phyloP scores from a whole-genome alignment of 805 yeast genomes.

The Cyberlindnera mycetangii region DNA sequence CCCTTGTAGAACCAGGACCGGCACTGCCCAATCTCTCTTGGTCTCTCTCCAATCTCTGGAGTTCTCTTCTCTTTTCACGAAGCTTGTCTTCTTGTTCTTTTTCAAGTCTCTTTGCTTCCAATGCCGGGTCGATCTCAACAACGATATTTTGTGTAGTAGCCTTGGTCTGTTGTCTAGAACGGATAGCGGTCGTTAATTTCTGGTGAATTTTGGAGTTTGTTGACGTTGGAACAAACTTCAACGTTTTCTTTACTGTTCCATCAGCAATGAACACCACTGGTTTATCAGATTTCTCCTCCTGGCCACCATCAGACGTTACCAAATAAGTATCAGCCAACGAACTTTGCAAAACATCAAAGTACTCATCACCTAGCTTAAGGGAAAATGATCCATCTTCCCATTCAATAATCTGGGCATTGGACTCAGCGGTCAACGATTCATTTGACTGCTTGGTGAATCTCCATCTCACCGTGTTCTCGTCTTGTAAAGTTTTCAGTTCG shows the following conservation, averaged over 20 bases:
- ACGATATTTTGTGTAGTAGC: constrained; percentile 39
- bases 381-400: constrained; percentile 95
- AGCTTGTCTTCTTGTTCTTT: constrained; percentile 61
- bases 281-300: background rate
- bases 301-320: constrained; percentile 45
- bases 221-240: constrained; percentile 85
- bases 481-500: constrained; percentile 62
- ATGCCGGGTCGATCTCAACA: constrained; percentile 60
- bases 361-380: constrained; percentile 81
- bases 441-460: constrained; percentile 70
- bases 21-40: constrained; percentile 55
- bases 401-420: constrained; percentile 84
- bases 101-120: constrained; percentile 64
- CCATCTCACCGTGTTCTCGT: constrained; percentile 92
- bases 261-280: constrained; percentile 36
- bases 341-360: constrained; percentile 71
- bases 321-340: constrained; percentile 70
- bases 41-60: constrained; percentile 48
- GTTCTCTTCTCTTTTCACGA: constrained; percentile 64
- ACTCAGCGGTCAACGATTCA: constrained; percentile 64
- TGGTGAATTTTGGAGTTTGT: constrained; percentile 83
- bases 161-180: constrained; percentile 33
- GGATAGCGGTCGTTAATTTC: constrained; percentile 69
- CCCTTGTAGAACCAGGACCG: constrained; percentile 30
- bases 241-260: constrained; percentile 56